These are phyloP conservation scores for Coffea canephora DNA, from an alignment of 257 asterid genomes.

Conservation along the genomic window DNA sequence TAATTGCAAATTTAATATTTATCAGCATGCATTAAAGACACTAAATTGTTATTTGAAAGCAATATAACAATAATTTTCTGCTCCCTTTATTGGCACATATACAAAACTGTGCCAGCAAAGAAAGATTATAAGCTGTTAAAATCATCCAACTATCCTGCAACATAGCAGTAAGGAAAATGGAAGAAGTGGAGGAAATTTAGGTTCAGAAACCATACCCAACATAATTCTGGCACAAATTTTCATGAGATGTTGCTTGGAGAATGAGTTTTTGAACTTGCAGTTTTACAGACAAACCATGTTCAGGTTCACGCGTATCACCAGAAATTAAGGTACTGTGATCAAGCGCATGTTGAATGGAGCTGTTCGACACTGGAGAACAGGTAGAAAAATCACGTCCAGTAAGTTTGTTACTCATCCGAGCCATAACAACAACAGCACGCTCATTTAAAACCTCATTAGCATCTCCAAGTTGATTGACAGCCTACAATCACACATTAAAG, in stretches of 20 bases:
- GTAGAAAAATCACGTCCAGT: slow-evolving; percentile 89
- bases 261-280: slow-evolving; percentile 94
- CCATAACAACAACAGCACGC: slow-evolving; percentile 95
- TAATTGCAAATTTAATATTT: background rate
- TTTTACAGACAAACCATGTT: slow-evolving; percentile 89
- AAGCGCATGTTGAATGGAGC: slow-evolving; percentile 54
- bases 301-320: slow-evolving; percentile 83
- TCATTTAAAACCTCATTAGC: slow-evolving; percentile 97
- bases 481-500: slow-evolving; percentile 42
- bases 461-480: slow-evolving; percentile 93
- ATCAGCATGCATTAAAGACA: background rate
- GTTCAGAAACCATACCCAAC: slow-evolving; percentile 65
- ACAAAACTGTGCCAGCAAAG: background rate
- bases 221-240: slow-evolving; percentile 93
- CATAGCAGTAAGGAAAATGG: background rate
- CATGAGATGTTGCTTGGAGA: slow-evolving; percentile 86
- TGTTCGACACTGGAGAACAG: slow-evolving; percentile 50
- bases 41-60: background rate
- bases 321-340: slow-evolving; percentile 63
- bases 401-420: slow-evolving; percentile 95
- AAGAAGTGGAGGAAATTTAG: background rate
- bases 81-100: background rate
- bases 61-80: background rate
- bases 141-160: background rate
- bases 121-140: background rate